Evolutionary conservation across 352 stramenopile genomes (phyloP), one percentile per base, ranked within the genome.

Genomic region (Aphanomyces invadans): DNA sequence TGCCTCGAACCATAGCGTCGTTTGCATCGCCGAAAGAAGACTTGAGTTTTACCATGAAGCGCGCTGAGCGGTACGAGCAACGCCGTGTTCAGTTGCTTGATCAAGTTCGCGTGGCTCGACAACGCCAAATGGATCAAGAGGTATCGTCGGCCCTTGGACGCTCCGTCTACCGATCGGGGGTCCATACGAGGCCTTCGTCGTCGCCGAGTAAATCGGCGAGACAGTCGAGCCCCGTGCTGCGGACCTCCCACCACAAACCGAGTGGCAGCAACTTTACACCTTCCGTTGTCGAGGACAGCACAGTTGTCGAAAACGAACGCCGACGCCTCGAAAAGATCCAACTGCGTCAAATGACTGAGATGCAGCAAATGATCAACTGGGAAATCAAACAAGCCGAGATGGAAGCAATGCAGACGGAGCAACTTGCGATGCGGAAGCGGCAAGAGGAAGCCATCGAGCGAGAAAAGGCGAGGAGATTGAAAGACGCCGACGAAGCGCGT

Each of bases 311-410:
- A 55, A 74, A 74, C 0, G 84, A 93, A 57, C 87, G 86, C 46
- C 71, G 72, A 25, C 78, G 87, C 38, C 64, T 92, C 1, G 80
- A 89, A 53, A 76, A 80, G n/a, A 90, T 92, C 26, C 76, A 80
- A 57, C 74, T 76, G 21, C 84, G 84, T 0, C 84, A 90, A 65
- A 70, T 77, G 0, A 64, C 78, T 1, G 83, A 90, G 39, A 78
- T 90, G 75, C 81, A 92, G 69, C 81, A 90, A 44, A 73, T 90
- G 70, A 64, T 90, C 0, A 68, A 71, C 12, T 88, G 87, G 62
- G 83, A 92, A 53, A 70, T 89, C 29, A 80, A 78, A 29, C 86
- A 81, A 75, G 72, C 73, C 0, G 77, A 85, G 45, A 65, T 87
- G 1, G 69, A 86, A 33, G 70, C 73, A 26, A 79, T 89, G 48